Base-by-base conservation (phyloP, 495 filamentous ascomycete species). In the Parathielavia appendiculata region DNA sequence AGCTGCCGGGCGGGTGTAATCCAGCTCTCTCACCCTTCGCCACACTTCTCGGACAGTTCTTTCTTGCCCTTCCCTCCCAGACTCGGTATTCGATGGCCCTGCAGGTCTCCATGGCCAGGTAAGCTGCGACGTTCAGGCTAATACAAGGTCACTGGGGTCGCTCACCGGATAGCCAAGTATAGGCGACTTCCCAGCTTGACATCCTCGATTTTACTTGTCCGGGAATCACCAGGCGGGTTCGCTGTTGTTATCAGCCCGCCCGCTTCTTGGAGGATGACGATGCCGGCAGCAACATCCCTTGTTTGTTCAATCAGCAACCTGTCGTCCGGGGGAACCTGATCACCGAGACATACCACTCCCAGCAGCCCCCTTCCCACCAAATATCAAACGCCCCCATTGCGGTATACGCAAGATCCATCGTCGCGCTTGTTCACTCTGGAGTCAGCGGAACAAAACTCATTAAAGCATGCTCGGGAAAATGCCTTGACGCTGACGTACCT, bases 281-380 rank as follows among this genome's bases (percentile, higher is more conserved):
- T 90, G 1, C 84, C 89, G 7, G 89, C 89, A 57, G 87, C 89
- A 5, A 91, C 87, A 76, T 92, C 89, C 89, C 71, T 73, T 51
- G 13, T 12, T n/a, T 17, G 16, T 2, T 39, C 26, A 6, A 40
- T 58, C 36, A 51, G 43, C 22, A 36, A 10, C 30, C 17, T n/a
- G 49, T 19, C 16, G 17, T 12, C 30, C 22, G 12, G 14, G 16
- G 0, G 19, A 51, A 16, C 17, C 6, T 26, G 22, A 14, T 16
- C 1, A 26, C 26, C 26, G 13, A 17, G 0, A 51, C 67, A 50
- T 61, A 72, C 72, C 89, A 92, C 50, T 86, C 87, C 88, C 87
- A 92, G 63, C 86, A 89, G 9, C 90, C 90, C 2, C 84, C 87
- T 63, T 92, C 89, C 89, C 90, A 92, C 68, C 90, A 92, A 35